Evolutionary conservation across 2,329 filamentous ascomycete genomes (phyloP).

Genomic region (Monosporascus sp.): DNA sequence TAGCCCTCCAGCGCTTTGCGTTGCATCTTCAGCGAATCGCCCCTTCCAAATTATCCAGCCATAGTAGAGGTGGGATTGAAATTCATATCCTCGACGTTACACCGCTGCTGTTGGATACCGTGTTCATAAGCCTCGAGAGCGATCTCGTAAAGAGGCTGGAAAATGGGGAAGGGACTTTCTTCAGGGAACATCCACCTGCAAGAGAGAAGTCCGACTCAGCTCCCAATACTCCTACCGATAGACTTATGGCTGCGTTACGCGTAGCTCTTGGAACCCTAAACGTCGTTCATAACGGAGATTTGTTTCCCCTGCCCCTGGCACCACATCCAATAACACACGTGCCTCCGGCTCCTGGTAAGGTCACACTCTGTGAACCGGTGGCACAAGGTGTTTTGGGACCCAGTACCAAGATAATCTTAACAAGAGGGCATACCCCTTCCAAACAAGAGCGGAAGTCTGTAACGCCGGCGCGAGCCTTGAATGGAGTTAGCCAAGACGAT

Average conservation of each 20-base stretch:
- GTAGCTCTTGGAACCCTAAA: conserved; percentile 67
- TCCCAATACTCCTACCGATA: conserved; percentile 43
- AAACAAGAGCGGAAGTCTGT: conserved; percentile 47
- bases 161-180: conserved; percentile 78
- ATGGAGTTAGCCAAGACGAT: conserved; percentile 57
- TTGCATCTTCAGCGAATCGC: conserved; percentile 67
- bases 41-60: conserved; percentile 68
- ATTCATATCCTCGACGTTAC: conserved; percentile 77
- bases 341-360: conserved; percentile 76
- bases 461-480: conserved; percentile 47
- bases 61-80: conserved; percentile 74
- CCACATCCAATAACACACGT: conserved; percentile 85
- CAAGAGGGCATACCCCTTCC: conserved; percentile 54
- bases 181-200: conserved; percentile 51
- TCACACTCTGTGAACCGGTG: conserved; percentile 91
- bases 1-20: conserved; percentile 74
- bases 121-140: conserved; percentile 82
- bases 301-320: conserved; percentile 71
- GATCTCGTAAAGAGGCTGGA: conserved; percentile 76
- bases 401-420: conserved; percentile 78
- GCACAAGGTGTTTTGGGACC: conserved; percentile 77
- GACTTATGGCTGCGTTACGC: conserved; percentile 63
- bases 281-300: conserved; percentile 79
- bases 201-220: conserved; percentile 26
- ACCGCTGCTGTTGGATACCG: conserved; percentile 73